Evolutionary conservation across 768 basidiomycete species (phyloP).

Genomic region (Pisolithus sp.): DNA sequence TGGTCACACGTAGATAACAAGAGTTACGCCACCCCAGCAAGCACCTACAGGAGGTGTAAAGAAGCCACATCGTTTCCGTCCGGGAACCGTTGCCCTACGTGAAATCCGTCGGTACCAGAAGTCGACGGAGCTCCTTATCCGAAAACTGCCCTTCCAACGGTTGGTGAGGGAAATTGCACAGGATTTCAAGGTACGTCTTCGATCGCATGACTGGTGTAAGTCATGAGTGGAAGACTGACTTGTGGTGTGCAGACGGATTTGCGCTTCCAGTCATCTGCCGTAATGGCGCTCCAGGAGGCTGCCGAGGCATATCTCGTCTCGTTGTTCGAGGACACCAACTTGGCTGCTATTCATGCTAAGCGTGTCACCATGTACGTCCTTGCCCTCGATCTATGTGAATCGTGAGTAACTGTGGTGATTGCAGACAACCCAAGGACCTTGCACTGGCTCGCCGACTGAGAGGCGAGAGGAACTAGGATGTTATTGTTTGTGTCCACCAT

Average conservation of each 20-base stretch:
- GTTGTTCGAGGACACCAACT: slow-evolving; percentile 69
- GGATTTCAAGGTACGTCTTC: slow-evolving; percentile 62
- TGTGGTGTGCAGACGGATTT: slow-evolving; percentile 49
- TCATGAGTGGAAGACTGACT: neutral
- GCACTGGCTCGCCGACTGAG: slow-evolving; percentile 68
- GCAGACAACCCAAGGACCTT: slow-evolving; percentile 72
- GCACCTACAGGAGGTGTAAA: slow-evolving; percentile 74
- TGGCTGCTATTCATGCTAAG: slow-evolving; percentile 78
- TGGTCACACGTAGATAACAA: neutral
- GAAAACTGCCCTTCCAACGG: slow-evolving; percentile 83
- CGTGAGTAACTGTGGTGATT: slow-evolving; percentile 10
- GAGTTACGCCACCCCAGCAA: neutral
- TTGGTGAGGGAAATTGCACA: slow-evolving; percentile 83
- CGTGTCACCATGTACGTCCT: slow-evolving; percentile 58
- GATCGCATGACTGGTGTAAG: neutral
- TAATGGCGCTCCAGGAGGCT: slow-evolving; percentile 78
- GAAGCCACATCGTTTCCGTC: slow-evolving; percentile 81
- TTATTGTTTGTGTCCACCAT: neutral
- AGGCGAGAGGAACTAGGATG: slow-evolving; percentile 56
- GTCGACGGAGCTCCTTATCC: slow-evolving; percentile 76
- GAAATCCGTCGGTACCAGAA: slow-evolving; percentile 83
- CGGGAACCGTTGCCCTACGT: slow-evolving; percentile 78
- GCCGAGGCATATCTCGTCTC: slow-evolving; percentile 75
- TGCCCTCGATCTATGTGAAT: neutral
- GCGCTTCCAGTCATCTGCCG: slow-evolving; percentile 83